Evolutionary conservation across 2,329 filamentous ascomycete species (phyloP), one percentile per base, ranked within the genome.

Genomic region (Beauveria australis): DNA sequence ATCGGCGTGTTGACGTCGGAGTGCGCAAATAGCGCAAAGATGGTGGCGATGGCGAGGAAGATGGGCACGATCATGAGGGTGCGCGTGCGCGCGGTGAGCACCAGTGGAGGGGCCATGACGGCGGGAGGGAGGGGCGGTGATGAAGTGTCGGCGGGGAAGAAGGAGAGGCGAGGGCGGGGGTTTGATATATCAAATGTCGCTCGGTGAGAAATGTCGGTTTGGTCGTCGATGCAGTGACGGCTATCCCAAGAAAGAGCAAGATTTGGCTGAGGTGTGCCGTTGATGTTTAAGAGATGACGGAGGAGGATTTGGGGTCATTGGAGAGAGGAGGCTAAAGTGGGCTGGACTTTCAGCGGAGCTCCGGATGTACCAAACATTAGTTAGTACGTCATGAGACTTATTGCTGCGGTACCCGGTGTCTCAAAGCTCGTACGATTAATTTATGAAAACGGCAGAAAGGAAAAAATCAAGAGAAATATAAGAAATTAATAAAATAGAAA

Each of bases 21-120:
- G 68, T 79, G 74, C 33, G 73, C 61, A 64, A 79, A 77, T 65
- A 82, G 75, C 28, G 71, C 65, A 63, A 71, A 60, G 30, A 70
- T 70, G 4, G 79, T 80, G 46, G 72, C 67, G 61, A 76, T 48
- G 65, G 79, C 74, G 57, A 83, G 73, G 33, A 81, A 67, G 53
- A 80, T 71, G 10, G 81, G 76, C 2, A 78, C 68, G 48, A 83
- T 75, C n/a, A 79, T 70, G 41, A 84, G 70, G 68, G 80, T 81
- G 46, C 78, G 79, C 53, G 83, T 78, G 52, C 78, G 67, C 49
- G 49, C 49, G n/a, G 54, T 62, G 33, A 59, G 55, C 40, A 62
- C 51, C 22, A 59, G 55, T 9, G 55, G 55, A 28, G 55, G 55
- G 19, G 58, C 49, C 49, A 53, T 53, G 49, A 40, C 14, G 43